Evolutionary conservation across 2,329 filamentous ascomycete species (phyloP), one percentile per base, ranked within the genome.

Genomic region (Ophiocordyceps camponoti-floridani): DNA sequence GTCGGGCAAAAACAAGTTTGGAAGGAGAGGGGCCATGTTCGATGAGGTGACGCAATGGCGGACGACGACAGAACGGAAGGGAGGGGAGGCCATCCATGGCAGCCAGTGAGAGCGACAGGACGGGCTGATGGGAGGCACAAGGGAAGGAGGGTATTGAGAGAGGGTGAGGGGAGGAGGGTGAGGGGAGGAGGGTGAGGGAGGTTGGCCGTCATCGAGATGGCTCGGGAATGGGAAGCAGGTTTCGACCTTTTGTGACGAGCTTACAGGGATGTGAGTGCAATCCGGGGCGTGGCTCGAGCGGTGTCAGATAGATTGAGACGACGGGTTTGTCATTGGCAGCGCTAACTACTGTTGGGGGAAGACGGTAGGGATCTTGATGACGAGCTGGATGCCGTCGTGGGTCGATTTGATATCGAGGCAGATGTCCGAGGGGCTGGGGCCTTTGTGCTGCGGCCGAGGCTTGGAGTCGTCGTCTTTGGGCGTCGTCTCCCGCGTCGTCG

Each of bases 321-420:
- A 35, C 14, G 11, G 31, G 31, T 12, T 35, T 12, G 9, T 35
- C 31, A 35, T 35, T 35, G 31, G 65, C 23, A 23, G 23, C 23
- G 23, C 23, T 23, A 23, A 23, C 5, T 23, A 23, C 23, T 23
- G 3, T 23, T 23, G 23, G 23, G 23, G 23, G 51, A 75, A 73
- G 26, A 73, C 66, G 2, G 70, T 75, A 23, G 71, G 72, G 47
- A 75, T 75, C 52, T 72, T 68, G 50, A 75, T 73, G 26, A 68
- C 73, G 44, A 75, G 55, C 55, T 75, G 72, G 51, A 75, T 73
- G 2, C 72, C 72, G 45, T 75, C 72, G 38, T 64, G 70, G 4
- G 72, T 75, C 31, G 70, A 74, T 55, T 72, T 72, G 47, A 75
- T 69, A 49, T 75, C 72, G 46, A 75, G 53, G 50, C 70, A 75